phyloP scores from a whole-genome alignment of 2,329 filamentous ascomycete species.

The Cladophialophora carrionii region DNA sequence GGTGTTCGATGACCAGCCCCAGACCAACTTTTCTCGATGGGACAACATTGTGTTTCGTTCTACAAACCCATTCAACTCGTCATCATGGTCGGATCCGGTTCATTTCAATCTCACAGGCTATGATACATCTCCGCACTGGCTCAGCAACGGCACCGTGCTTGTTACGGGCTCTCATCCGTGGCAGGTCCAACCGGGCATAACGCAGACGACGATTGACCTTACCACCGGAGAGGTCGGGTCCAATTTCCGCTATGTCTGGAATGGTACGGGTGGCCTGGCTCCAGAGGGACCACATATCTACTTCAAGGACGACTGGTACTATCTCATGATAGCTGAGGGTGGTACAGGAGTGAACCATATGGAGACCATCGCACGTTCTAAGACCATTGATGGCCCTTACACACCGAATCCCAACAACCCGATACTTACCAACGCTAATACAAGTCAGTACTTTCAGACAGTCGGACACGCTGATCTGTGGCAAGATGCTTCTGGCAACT shows the following conservation, averaged over 20 bases:
- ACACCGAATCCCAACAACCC: conserved; percentile 51
- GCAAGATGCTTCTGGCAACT: conserved; percentile 32
- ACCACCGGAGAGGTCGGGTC: conserved; percentile 43
- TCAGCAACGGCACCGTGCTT: conserved; percentile 48
- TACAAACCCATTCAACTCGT: conserved; percentile 48
- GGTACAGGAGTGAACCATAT: conserved; percentile 57
- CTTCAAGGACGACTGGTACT: conserved; percentile 57
- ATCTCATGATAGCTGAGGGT: conserved; percentile 59
- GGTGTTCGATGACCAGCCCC: conserved; percentile 38
- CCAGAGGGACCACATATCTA: conserved; percentile 62
- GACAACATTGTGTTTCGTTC: conserved; percentile 47
- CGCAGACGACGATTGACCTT: conserved; percentile 41
- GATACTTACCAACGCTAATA: conserved; percentile 49
- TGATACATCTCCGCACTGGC: conserved; percentile 56
- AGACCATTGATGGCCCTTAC: conserved; percentile 53
- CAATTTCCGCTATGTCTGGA: conserved; percentile 48
- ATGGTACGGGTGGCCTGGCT: conserved; percentile 51
- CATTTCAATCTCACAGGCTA: conserved; percentile 47
- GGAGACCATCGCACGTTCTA: conserved; percentile 55
- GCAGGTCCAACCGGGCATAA: conserved; percentile 34
- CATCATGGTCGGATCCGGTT: conserved; percentile 51
- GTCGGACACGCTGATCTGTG: conserved; percentile 39
- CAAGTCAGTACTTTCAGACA: conserved; percentile 38
- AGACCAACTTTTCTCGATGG: conserved; percentile 40
- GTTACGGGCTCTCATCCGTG: conserved; percentile 41